A percentile compares a stretch with the other conserved stretches of the same genome.
Evolutionary conservation across 305 asterid species (phyloP).

Genomic region (Fraxinus nigra): DNA sequence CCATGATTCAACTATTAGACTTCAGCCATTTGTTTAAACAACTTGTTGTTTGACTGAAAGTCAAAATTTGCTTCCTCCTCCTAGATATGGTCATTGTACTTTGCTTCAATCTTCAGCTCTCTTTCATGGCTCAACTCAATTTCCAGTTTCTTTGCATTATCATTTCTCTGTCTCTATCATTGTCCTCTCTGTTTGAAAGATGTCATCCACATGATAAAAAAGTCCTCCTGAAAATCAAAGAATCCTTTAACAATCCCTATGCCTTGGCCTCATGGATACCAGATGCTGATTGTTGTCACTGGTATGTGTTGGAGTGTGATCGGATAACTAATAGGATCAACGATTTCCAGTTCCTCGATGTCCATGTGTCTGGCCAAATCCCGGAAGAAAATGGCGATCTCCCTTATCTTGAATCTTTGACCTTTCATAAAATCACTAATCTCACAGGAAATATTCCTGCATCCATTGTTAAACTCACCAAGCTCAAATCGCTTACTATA

Average conservation of each 20-base stretch:
- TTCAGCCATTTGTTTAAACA: background rate
- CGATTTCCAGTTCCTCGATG: background rate
- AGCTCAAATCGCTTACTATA: background rate
- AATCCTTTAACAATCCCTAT: background rate
- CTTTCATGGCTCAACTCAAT: background rate
- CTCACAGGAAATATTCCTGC: background rate
- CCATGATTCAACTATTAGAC: background rate
- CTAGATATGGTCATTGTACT: background rate
- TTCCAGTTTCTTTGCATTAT: background rate
- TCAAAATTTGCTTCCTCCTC: background rate
- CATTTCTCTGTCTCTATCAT: background rate
- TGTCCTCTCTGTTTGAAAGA: background rate
- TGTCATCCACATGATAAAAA: background rate
- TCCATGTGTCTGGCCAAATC: background rate
- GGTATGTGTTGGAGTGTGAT: background rate
- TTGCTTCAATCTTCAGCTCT: background rate
- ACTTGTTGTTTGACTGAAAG: background rate
- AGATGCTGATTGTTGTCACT: background rate
- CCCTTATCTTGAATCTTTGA: background rate
- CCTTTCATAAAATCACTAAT: background rate
- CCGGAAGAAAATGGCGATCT: background rate
- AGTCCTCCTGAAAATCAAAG: background rate
- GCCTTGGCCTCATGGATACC: background rate
- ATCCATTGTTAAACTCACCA: background rate
- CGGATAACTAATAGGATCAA: background rate